These are phyloP conservation scores for Vigna unguiculata DNA, from an alignment of 306 rosid genomes.

Conservation along the genomic window DNA sequence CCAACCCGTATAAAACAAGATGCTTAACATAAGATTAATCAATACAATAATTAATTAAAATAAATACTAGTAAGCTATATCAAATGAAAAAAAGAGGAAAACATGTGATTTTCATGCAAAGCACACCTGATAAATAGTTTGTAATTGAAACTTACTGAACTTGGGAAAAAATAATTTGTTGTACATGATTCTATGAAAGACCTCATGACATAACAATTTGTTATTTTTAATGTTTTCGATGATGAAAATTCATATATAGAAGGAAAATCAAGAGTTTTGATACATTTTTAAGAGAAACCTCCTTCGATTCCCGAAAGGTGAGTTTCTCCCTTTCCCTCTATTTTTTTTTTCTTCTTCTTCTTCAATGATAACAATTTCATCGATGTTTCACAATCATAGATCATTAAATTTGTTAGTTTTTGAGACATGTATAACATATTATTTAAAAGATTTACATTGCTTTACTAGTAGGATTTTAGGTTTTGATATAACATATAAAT, in stretches of 20 bases:
- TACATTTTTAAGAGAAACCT: not conserved
- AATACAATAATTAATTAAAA: not conserved
- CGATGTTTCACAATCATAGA: not conserved
- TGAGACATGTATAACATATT: no score
- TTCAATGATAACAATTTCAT: not conserved
- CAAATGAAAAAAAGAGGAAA: no score
- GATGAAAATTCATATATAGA: not conserved
- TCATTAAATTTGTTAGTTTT: not conserved
- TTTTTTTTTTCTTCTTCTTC: not conserved
- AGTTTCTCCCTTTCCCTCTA: not conserved
- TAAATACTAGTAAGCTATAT: no score
- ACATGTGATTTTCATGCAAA: no score
- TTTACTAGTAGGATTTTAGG: not conserved
- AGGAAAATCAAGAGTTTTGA: not conserved
- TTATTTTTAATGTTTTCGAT: not conserved
- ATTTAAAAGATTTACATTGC: not conserved
- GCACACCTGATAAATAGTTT: not conserved
- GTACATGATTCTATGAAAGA: not conserved
- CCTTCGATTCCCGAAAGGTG: not conserved
- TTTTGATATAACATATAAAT: not conserved
- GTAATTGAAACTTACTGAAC: not conserved
- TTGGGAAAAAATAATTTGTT: not conserved
- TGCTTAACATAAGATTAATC: no score
- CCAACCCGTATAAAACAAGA: no score
- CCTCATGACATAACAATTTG: not conserved